Conservation (phyloP, 768 basidiomycete genomes). For the Lepiota brunneoincarnata region DNA sequence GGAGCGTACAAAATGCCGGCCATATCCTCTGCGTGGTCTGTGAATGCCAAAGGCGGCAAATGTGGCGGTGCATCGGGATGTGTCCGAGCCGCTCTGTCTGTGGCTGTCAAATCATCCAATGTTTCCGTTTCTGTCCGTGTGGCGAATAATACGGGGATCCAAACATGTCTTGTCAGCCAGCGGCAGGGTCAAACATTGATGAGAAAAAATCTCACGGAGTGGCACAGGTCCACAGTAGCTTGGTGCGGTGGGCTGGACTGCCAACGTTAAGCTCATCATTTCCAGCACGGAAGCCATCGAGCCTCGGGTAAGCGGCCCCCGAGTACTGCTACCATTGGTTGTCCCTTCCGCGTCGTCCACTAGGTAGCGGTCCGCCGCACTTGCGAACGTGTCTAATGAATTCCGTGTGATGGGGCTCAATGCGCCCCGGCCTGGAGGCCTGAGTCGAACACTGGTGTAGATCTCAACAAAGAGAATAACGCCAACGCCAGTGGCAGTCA, state of each 20-base stretch:
- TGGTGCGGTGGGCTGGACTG: slow-evolving; percentile 64
- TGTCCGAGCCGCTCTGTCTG: slow-evolving; percentile 74
- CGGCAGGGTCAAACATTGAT: slow-evolving; percentile 6
- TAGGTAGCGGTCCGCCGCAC: slow-evolving; percentile 38
- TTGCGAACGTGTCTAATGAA: slow-evolving; percentile 52
- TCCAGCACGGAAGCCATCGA: slow-evolving; percentile 82
- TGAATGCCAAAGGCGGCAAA: slow-evolving; percentile 64
- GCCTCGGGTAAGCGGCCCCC: slow-evolving; percentile 50
- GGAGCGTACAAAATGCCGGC: slow-evolving; percentile 78
- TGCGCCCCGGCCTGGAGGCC: slow-evolving; percentile 44
- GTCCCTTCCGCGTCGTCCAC: slow-evolving; percentile 52
- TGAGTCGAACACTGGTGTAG: slow-evolving; percentile 50
- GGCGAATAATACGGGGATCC: background rate
- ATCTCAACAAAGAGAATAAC: slow-evolving; percentile 60
- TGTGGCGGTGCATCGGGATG: slow-evolving; percentile 77
- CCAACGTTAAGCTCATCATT: slow-evolving; percentile 80
- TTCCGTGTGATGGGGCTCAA: slow-evolving; percentile 56
- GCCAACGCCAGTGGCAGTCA: slow-evolving; percentile 51
- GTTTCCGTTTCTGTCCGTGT: slow-evolving; percentile 60
- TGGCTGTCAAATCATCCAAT: slow-evolving; percentile 77
- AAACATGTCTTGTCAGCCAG: background rate
- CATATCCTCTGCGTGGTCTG: slow-evolving; percentile 77
- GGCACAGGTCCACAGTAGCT: slow-evolving; percentile 60
- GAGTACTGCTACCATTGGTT: slow-evolving; percentile 39
- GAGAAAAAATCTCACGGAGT: slow-evolving; percentile 48